Percentiles rank a stretch among this genome's conserved stretches.
Conservation (phyloP, 306 rosid genomes). For the Mucuna pruriens region DNA sequence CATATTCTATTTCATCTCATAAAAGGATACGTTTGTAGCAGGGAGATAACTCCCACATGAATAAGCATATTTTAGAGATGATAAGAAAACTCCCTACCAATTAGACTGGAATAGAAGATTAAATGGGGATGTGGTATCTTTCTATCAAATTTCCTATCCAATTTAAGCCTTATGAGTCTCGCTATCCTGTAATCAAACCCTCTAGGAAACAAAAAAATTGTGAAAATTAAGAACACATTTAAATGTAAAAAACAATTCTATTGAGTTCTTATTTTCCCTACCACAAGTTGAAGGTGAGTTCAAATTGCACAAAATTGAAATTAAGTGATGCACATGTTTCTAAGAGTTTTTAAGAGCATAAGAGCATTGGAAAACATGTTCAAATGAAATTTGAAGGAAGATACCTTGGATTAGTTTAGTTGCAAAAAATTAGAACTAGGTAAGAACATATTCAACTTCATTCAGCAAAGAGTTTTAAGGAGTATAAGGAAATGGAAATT, state of each 20-base stretch:
- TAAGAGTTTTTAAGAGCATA: not conserved
- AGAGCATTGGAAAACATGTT: constrained; percentile 1
- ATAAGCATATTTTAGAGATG: constrained; percentile 27
- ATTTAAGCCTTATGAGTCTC: constrained; percentile 12
- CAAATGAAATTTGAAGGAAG: constrained; percentile 33
- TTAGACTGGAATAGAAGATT: constrained; percentile 2
- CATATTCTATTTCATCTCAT: constrained; percentile 28
- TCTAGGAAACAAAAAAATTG: constrained; percentile 6
- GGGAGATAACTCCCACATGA: constrained; percentile 27
- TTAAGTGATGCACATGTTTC: not conserved
- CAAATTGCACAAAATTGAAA: constrained; percentile 28
- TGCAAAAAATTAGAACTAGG: constrained; percentile 16
- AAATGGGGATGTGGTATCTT: not conserved
- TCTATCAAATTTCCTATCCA: constrained; percentile 12
- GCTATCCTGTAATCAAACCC: constrained; percentile 25
- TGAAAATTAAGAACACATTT: constrained; percentile 8
- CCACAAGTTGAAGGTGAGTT: constrained; percentile 23
- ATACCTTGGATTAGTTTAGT: constrained; percentile 36
- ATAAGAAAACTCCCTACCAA: not conserved
- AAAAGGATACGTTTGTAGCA: not conserved
- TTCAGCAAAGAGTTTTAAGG: constrained; percentile 3
- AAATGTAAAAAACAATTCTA: not conserved
- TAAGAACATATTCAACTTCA: constrained; percentile 26
- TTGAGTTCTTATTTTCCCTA: not conserved
- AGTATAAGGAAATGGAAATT: constrained; percentile 7